Percentiles rank a stretch among this genome's conserved stretches.
phyloP scores from a whole-genome alignment of 345 rosid genomes.

The Mercurialis annua region DNA sequence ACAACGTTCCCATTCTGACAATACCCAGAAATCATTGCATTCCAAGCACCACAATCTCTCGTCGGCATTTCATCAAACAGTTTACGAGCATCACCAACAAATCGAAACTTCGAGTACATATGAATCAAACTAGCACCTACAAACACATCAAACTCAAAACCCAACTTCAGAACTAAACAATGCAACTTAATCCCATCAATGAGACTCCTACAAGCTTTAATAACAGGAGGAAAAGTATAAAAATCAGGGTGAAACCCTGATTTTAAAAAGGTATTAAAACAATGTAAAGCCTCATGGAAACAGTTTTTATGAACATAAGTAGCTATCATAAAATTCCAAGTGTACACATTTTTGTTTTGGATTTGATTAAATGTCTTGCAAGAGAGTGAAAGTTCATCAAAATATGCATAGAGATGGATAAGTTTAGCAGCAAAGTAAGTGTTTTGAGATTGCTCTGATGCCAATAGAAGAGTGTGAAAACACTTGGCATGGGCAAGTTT shows the following conservation, averaged over 20 bases:
- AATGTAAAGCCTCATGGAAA: conserved; percentile 36
- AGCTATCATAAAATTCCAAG: conserved; percentile 59
- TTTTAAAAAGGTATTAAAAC: conserved; percentile 38
- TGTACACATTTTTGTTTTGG: conserved; percentile 40
- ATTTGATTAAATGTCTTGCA: conserved; percentile 38
- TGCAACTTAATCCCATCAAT: conserved; percentile 62
- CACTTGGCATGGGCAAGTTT: conserved; percentile 27
- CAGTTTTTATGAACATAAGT: conserved; percentile 38
- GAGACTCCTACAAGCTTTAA: conserved; percentile 60
- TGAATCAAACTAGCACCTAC: conserved; percentile 65
- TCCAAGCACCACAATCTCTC: conserved; percentile 73
- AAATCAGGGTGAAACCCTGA: conserved; percentile 63
- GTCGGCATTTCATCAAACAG: conserved; percentile 55
- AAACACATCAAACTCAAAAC: conserved; percentile 59
- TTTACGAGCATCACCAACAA: conserved; percentile 41
- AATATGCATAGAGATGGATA: conserved; percentile 43
- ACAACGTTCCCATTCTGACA: conserved; percentile 57
- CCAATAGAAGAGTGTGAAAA: conserved; percentile 45
- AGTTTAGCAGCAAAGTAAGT: conserved; percentile 36
- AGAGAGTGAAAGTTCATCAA: conserved; percentile 32
- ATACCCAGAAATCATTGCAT: conserved; percentile 83
- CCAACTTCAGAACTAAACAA: conserved; percentile 35
- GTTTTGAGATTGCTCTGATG: conserved; percentile 31
- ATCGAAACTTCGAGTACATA: conserved; percentile 71
- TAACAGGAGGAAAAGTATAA: conserved; percentile 58